Percentiles rank a stretch among this genome's conserved stretches.
Evolutionary conservation across 805 yeast species (phyloP).

Genomic region (Yarrowia alimentaria): DNA sequence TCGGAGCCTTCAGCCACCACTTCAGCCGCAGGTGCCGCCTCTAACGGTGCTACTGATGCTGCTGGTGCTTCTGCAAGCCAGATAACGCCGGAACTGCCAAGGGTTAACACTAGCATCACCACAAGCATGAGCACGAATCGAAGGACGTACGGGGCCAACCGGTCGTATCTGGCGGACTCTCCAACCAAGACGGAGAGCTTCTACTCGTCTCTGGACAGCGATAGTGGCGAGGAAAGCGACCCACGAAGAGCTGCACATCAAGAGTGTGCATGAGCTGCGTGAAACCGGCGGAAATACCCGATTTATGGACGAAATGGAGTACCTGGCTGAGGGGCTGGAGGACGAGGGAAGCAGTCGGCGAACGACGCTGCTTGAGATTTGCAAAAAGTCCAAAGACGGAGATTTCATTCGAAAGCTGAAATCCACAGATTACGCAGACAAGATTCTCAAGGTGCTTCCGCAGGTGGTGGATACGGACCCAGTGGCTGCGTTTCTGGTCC

Average conservation of each 20-base stretch:
- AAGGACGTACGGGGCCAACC: slow-evolving; percentile 11
- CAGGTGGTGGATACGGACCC: slow-evolving; percentile 10
- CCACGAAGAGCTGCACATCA: slow-evolving; percentile 11
- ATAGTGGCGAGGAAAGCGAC: slow-evolving; percentile 12
- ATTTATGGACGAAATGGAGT: slow-evolving; percentile 22
- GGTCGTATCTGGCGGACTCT: slow-evolving; percentile 15
- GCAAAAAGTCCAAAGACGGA: slow-evolving; percentile 7
- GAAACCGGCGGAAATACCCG: slow-evolving; percentile 24
- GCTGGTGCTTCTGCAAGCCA: slow-evolving; percentile 1
- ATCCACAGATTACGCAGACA: slow-evolving; percentile 13
- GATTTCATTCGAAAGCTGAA: slow-evolving; percentile 23
- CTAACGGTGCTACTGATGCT: neutral
- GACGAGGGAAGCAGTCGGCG: slow-evolving; percentile 13
- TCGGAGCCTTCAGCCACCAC: no score
- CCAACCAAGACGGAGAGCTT: slow-evolving; percentile 8
- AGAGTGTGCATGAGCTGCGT: slow-evolving; percentile 21
- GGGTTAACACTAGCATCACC: neutral
- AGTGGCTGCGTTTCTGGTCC: slow-evolving; percentile 8
- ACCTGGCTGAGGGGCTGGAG: slow-evolving; percentile 10
- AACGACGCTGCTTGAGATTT: slow-evolving; percentile 20
- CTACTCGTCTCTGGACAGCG: slow-evolving; percentile 1
- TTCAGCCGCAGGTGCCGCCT: no score
- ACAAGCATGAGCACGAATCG: neutral
- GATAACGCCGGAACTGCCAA: neutral
- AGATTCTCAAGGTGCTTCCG: slow-evolving; percentile 5